Evolutionary conservation across 805 yeast genomes (phyloP).

Genomic region (Tanozyma kutaoensis): DNA sequence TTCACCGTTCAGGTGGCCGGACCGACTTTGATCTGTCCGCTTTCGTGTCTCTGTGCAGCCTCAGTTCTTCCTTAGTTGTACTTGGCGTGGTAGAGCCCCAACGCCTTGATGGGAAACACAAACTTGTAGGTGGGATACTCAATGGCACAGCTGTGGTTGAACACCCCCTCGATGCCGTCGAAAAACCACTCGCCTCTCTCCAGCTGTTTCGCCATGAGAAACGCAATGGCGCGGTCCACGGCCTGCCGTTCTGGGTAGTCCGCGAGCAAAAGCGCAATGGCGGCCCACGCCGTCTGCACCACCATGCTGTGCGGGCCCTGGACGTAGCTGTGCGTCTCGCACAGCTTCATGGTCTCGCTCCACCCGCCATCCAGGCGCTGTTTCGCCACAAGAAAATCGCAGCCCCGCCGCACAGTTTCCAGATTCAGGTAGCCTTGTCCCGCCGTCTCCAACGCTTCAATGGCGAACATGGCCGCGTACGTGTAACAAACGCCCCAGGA

Average conservation of each 20-base stretch:
- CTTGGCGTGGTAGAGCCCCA: too few relatives aligned
- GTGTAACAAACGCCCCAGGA: slow-evolving; percentile 97
- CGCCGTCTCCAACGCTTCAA: slow-evolving; percentile 75
- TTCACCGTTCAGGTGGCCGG: too few relatives aligned
- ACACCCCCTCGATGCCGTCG: slow-evolving; percentile 89
- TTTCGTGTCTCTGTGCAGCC: too few relatives aligned
- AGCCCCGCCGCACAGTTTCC: slow-evolving; percentile 54
- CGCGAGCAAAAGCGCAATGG: slow-evolving; percentile 70
- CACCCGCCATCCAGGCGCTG: slow-evolving; percentile 92
- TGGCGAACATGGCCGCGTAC: slow-evolving; percentile 95
- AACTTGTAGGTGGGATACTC: slow-evolving; percentile 92
- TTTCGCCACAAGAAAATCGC: slow-evolving; percentile 67
- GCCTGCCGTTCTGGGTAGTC: slow-evolving; percentile 60
- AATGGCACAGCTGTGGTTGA: slow-evolving; percentile 82
- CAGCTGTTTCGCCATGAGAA: slow-evolving; percentile 55
- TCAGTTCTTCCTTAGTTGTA: too few relatives aligned
- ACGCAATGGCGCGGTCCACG: slow-evolving; percentile 47
- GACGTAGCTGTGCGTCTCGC: slow-evolving; percentile 71
- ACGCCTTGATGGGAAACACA: slow-evolving; percentile 82
- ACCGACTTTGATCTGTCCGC: too few relatives aligned
- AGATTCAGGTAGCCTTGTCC: slow-evolving; percentile 52
- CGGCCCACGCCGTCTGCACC: slow-evolving; percentile 90
- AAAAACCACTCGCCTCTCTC: slow-evolving; percentile 73
- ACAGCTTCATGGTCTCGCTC: slow-evolving; percentile 90
- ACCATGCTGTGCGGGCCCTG: slow-evolving; percentile 49